These are phyloP conservation scores for Tuber microsphaerosporum DNA, from an alignment of 495 filamentous ascomycete species.

Conservation along the genomic window DNA sequence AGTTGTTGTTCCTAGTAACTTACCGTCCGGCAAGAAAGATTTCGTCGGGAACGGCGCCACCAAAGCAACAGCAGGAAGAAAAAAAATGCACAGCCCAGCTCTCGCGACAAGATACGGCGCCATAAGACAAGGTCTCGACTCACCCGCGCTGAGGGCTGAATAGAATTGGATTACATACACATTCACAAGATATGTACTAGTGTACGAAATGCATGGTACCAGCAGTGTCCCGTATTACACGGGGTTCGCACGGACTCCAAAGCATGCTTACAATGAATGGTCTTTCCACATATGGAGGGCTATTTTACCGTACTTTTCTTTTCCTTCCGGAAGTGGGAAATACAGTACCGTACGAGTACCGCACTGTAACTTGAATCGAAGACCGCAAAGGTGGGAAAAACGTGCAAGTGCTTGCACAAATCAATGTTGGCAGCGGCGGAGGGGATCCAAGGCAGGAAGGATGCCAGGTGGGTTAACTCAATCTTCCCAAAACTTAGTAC, in stretches of 20 bases:
- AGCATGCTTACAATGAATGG: background rate
- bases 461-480: background rate
- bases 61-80: slow-evolving; percentile 6
- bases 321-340: background rate
- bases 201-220: background rate
- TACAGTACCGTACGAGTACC: background rate
- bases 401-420: background rate
- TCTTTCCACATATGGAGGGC: background rate
- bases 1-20: background rate
- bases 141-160: background rate
- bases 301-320: background rate
- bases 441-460: background rate
- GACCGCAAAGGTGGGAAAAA: background rate
- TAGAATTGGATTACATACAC: background rate
- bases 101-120: background rate
- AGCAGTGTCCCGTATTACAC: background rate
- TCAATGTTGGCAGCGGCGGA: background rate
- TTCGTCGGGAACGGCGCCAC: slow-evolving; percentile 11
- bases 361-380: background rate
- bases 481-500: background rate
- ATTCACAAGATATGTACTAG: background rate
- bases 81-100: background rate
- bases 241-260: background rate
- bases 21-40: background rate
- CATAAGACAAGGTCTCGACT: background rate